Conservation (phyloP, 768 basidiomycete genomes). For the Suillus spraguei region DNA sequence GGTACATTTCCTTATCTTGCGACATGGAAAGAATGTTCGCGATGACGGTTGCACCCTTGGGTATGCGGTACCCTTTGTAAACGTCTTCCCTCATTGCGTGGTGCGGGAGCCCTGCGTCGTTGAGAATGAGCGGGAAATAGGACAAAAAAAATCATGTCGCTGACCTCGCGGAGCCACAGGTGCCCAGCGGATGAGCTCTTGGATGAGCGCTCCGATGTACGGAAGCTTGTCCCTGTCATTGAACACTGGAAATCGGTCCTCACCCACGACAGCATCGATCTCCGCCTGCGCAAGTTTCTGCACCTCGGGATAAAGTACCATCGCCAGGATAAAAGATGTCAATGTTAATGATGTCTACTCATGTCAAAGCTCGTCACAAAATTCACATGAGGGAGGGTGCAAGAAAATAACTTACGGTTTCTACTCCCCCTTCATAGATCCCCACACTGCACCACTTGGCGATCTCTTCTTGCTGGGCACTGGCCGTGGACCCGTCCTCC, state of each 20-base stretch:
- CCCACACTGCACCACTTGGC: slow-evolving; percentile 20
- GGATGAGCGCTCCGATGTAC: slow-evolving; percentile 30
- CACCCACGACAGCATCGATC: slow-evolving; percentile 25
- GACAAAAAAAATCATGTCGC: background rate
- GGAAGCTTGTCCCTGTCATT: slow-evolving; percentile 27
- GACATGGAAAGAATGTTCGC: too few relatives aligned
- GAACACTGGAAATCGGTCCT: slow-evolving; percentile 33
- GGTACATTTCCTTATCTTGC: too few relatives aligned
- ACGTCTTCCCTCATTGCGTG: too few relatives aligned
- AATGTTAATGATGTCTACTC: background rate
- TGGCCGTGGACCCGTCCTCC: background rate
- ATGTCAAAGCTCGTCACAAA: background rate
- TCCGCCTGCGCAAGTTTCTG: slow-evolving; percentile 30
- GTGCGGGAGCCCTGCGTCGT: too few relatives aligned
- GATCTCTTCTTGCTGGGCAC: slow-evolving; percentile 14
- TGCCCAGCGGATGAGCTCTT: slow-evolving; percentile 27
- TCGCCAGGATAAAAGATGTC: slow-evolving; percentile 25
- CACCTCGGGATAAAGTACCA: slow-evolving; percentile 30
- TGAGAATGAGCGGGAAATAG: too few relatives aligned
- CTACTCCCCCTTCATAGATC: slow-evolving; percentile 24
- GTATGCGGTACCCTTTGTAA: too few relatives aligned
- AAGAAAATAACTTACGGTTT: slow-evolving; percentile 25
- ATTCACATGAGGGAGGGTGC: too few relatives aligned
- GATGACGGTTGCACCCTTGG: too few relatives aligned
- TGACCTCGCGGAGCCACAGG: slow-evolving; percentile 15